phyloP scores from a whole-genome alignment of 257 asterid species.

The Capsicum pubescens region DNA sequence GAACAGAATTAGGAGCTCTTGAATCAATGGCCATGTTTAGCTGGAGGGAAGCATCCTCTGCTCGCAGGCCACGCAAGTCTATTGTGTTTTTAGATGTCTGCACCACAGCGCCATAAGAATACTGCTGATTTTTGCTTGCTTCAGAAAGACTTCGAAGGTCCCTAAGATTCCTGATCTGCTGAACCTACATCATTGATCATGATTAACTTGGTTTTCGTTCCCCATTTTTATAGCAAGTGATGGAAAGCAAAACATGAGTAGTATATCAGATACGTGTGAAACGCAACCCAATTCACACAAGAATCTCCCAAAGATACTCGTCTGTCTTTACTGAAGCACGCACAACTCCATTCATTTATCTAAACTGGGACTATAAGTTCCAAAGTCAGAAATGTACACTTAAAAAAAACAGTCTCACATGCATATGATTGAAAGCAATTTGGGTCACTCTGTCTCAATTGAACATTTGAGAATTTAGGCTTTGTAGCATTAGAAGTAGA shows the following conservation, averaged over 20 bases:
- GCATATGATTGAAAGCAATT: neutral
- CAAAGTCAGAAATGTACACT: neutral
- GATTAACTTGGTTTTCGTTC: neutral
- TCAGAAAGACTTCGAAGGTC: slow-evolving; percentile 57
- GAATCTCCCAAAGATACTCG: neutral
- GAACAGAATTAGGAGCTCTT: slow-evolving; percentile 68
- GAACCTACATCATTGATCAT: slow-evolving; percentile 46
- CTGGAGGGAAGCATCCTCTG: slow-evolving; percentile 70
- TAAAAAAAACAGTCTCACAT: slow-evolving; percentile 6
- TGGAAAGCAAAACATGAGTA: neutral
- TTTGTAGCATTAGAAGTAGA: neutral
- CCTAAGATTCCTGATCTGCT: slow-evolving; percentile 55
- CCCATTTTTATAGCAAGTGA: neutral
- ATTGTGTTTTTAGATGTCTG: slow-evolving; percentile 80
- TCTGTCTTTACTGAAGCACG: slow-evolving; percentile 9
- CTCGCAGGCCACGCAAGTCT: slow-evolving; percentile 88
- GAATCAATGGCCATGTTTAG: slow-evolving; percentile 68
- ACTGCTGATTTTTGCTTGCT: slow-evolving; percentile 45
- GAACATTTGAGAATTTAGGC: neutral
- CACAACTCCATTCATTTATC: neutral
- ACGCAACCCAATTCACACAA: neutral
- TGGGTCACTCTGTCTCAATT: neutral
- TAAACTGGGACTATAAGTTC: neutral
- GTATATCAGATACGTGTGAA: neutral
- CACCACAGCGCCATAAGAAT: slow-evolving; percentile 61